Percentiles rank a stretch among this genome's conserved stretches.
These are phyloP conservation scores for Exophiala oligosperma DNA, from an alignment of 2,329 filamentous ascomycete genomes.

Conservation along the genomic window DNA sequence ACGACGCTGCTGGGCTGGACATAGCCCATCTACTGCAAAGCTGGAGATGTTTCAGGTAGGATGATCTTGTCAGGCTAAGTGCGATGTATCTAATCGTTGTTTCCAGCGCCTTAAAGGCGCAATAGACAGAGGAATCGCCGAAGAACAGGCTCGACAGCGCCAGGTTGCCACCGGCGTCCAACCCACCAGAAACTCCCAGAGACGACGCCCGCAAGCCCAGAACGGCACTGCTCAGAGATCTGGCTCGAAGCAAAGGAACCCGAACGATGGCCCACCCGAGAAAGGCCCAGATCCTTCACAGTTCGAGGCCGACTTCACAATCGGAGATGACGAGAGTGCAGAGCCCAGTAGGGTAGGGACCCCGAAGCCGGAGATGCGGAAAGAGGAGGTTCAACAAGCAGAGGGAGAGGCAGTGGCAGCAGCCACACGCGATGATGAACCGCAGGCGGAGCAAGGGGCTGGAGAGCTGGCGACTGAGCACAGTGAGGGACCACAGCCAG, in stretches of 20 bases:
- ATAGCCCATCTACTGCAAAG: constrained; percentile 16
- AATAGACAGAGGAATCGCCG: constrained; percentile 83
- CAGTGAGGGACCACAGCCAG: constrained; percentile 27
- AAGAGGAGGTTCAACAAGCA: constrained; percentile 15
- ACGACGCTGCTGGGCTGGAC: not conserved
- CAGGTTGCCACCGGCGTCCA: constrained; percentile 40
- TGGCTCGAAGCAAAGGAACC: constrained; percentile 35
- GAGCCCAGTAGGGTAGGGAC: constrained; percentile 63
- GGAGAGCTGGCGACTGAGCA: constrained; percentile 29
- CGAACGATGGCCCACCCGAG: constrained; percentile 49
- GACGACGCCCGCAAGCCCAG: constrained; percentile 33
- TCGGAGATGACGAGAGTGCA: constrained; percentile 71
- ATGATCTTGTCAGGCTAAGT: not conserved
- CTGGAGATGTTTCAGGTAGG: constrained; percentile 32
- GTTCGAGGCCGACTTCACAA: constrained; percentile 81
- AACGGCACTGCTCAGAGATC: constrained; percentile 32
- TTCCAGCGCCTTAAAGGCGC: constrained; percentile 75
- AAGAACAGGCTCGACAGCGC: constrained; percentile 82
- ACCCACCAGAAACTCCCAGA: constrained; percentile 46
- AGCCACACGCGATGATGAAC: constrained; percentile 23
- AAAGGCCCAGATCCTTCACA: constrained; percentile 77
- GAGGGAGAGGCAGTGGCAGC: constrained; percentile 28
- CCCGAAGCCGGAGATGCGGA: constrained; percentile 51
- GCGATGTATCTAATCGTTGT: not conserved
- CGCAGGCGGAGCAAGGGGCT: constrained; percentile 27